phyloP scores from a whole-genome alignment of 2,329 filamentous ascomycete genomes.

The Monilinia laxa region DNA sequence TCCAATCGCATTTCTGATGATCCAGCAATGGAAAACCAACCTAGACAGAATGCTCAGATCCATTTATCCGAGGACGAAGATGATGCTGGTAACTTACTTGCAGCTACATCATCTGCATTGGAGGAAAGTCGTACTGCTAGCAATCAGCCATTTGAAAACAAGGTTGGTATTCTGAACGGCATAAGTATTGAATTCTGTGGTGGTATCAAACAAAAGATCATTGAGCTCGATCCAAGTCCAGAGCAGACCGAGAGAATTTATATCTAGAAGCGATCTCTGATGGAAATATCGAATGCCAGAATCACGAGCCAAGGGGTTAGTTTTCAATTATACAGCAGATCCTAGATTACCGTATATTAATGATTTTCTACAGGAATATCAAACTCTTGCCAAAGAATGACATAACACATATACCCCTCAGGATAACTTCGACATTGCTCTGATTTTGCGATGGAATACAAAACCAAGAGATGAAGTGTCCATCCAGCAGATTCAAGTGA shows the following conservation, averaged over 20 bases:
- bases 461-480: neutral
- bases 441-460: neutral
- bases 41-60: too few species aligned
- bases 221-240: rapidly evolving
- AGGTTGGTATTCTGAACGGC: neutral
- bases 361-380: neutral
- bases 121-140: neutral
- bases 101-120: too few species aligned
- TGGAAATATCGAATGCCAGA: neutral
- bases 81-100: too few species aligned
- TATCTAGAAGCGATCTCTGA: neutral
- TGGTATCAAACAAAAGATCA: rapidly evolving
- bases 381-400: neutral
- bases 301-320: neutral
- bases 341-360: neutral
- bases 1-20: neutral
- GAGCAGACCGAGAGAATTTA: neutral
- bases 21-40: neutral
- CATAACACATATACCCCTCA: neutral
- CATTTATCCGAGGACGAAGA: neutral
- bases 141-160: neutral
- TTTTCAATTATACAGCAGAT: neutral
- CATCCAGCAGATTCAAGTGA: neutral
- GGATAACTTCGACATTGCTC: neutral
- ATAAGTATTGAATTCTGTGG: rapidly evolving